Percentiles rank a stretch among this genome's conserved stretches.
phyloP scores from a whole-genome alignment of 2,329 filamentous ascomycete genomes.

The Phyllosticta capitalensis region DNA sequence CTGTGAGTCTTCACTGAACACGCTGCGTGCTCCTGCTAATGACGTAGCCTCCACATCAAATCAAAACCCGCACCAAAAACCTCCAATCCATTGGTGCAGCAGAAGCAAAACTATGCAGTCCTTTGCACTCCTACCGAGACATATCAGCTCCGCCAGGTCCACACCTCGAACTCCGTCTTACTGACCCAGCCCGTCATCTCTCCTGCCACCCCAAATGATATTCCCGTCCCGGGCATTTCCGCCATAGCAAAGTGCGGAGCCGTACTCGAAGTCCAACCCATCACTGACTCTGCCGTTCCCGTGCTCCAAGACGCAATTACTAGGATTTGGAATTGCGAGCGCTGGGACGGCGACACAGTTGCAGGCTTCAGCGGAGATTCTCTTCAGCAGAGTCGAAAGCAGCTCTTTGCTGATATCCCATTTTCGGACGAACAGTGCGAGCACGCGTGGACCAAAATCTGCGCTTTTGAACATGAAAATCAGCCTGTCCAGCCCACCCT shows the following conservation, averaged over 20 bases:
- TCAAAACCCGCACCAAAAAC: constrained; percentile 20
- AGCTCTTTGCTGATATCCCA: constrained; percentile 42
- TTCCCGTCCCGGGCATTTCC: constrained; percentile 23
- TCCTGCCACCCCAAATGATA: constrained; percentile 24
- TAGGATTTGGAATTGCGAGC: constrained; percentile 9
- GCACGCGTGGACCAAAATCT: constrained; percentile 40
- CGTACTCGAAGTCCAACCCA: constrained; percentile 34
- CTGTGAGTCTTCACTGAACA: constrained; percentile 23
- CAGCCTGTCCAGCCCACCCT: constrained; percentile 39
- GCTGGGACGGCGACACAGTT: constrained; percentile 19
- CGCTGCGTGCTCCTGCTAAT: constrained; percentile 14
- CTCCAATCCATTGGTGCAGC: constrained; percentile 10
- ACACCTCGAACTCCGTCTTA: constrained; percentile 55
- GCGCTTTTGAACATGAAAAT: constrained; percentile 41
- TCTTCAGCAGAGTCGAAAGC: constrained; percentile 21
- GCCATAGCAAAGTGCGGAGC: constrained; percentile 36
- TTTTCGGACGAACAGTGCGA: constrained; percentile 44
- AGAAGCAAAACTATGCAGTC: constrained; percentile 36
- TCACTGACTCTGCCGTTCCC: constrained; percentile 25
- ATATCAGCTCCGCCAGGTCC: constrained; percentile 53
- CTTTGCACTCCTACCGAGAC: constrained; percentile 50
- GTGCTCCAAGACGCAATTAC: constrained; percentile 27
- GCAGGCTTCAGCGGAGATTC: constrained; percentile 19
- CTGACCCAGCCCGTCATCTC: constrained; percentile 37
- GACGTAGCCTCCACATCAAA: constrained; percentile 27